Base-by-base conservation (phyloP, 441 rosid genomes). In the Gossypium davidsonii region DNA sequence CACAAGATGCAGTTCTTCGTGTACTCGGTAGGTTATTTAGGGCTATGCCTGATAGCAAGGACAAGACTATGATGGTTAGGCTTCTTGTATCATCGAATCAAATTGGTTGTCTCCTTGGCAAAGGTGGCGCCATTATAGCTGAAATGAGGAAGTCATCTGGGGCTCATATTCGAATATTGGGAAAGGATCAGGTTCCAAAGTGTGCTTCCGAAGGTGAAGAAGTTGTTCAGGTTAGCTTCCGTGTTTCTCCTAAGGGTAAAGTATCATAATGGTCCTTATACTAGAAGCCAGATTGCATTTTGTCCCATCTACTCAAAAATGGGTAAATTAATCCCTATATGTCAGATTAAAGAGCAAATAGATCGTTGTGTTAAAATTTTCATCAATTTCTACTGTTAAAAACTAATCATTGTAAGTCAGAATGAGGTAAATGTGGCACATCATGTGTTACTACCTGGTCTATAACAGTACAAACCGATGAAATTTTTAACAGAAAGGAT, bases 101-200 rank as follows among this genome's bases (percentile, higher is more conserved):
- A 84, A 87, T 84, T 71, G 94, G 92, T 66, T 91, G 91, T 81
- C 91, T 91, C 64, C 90, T 91, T 77, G 97, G 94, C 72, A 88
- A 83, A 82, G 94, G 90, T 79, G 96, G 96, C 65, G 70, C 89
- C 25, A 80, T 88, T 79, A 89, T 89, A 79, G 84, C 89, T 63
- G 92, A 88, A 77, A 88, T 89, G 94, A 88, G 94, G 81, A 91
- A 84, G 73, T 82, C 79, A 34, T 65, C 94, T 73, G 85, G 94
- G 62, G 97, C 94, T 48, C 79, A 85, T 80, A 91, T 91, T 80
- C 92, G 91, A 37, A 84, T 89, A 60, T 60, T 85, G 76, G 92
- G 90, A 62, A 89, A 87, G 85, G 92, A 89, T 75, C 89, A 88
- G 80, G 81, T 86, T 77, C 97, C 94, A 28, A 89, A 85, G 62